phyloP scores from a whole-genome alignment of 345 rosid genomes.

The Streptanthus diversifolius region DNA sequence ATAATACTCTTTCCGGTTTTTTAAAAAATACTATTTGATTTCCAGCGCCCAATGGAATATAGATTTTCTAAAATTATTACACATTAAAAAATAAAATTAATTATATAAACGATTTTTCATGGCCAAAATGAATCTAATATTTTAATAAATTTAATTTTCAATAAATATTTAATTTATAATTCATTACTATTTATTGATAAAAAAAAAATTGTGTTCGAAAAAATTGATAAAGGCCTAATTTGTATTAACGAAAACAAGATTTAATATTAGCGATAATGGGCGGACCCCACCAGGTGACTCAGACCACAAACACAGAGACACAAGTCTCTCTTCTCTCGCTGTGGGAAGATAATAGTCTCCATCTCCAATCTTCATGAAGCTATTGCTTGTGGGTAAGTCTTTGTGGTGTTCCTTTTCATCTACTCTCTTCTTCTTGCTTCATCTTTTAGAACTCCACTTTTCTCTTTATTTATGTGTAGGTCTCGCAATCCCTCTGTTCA shows the following conservation, averaged over 20 bases:
- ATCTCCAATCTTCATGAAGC: constrained; percentile 39
- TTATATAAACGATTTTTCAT: too few species aligned
- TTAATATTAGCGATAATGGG: constrained; percentile 1
- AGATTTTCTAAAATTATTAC: background rate
- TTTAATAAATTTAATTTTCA: background rate
- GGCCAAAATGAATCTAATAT: too few species aligned
- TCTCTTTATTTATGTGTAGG: background rate
- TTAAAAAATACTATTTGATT: background rate
- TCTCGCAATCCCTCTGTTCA: background rate
- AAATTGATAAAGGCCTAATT: too few species aligned
- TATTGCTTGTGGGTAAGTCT: constrained; percentile 27
- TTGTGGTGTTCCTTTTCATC: constrained; percentile 6
- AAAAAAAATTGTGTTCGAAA: background rate
- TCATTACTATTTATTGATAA: background rate
- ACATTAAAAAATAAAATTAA: too few species aligned
- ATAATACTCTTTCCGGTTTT: background rate
- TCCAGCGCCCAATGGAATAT: background rate
- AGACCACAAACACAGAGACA: constrained; percentile 27
- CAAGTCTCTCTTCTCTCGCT: constrained; percentile 1
- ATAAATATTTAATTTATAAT: background rate
- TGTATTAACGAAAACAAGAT: background rate
- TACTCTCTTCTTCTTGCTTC: background rate
- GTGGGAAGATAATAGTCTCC: constrained; percentile 20
- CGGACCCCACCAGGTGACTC: constrained; percentile 13
- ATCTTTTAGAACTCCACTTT: background rate